Evolutionary conservation across 305 asterid species (phyloP), one percentile per base, ranked within the genome.

Genomic region (Fraxinus latifolia): DNA sequence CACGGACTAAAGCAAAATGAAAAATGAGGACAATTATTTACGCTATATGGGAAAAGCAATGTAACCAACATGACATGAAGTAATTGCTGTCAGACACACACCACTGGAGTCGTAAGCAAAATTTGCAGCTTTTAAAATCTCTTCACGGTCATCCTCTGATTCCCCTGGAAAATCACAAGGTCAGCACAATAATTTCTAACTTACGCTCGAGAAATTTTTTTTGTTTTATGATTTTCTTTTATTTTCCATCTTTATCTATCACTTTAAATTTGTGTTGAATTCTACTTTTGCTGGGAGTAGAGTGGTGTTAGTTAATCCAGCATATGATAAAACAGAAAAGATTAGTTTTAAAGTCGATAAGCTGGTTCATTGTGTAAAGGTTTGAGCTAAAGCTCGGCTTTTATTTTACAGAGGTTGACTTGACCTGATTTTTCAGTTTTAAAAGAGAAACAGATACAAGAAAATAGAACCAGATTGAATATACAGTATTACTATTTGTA

Each of bases 111-210:
- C 91, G 87, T 87, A 87, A 78, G 98, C 94, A 78, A 85, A 87
- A 62, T 87, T 93, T 75, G 98, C 98, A 65, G 98, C 96, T 55
- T 88, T 81, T 83, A 89, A 50, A 84, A 94, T 92, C 87, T 96
- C 99, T 77, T 96, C 99, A 6, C 88, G 94, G 78, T 93, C 98
- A 76, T 94, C 99, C 67, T 94, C 98, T 70, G 94, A 90, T 85
- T 96, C 98, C 87, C 98, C 99, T 96, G 89, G 81, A 82, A 83
- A 79, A 34, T 17, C 80, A 82, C 14, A 81, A 78, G 42, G 55
- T 82, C 75, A 85, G 78, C 83, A 76, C n/a, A 67, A 77, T 78
- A 42, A 34, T 79, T 39, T 62, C 72, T 73, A n/a, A 67, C 25
- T 14, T 50, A 55, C 36, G 67, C 65, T 23, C 53, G n/a, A 60